Base-by-base conservation (phyloP, 2,329 filamentous ascomycete genomes). In the Colletotrichum spaethianum region DNA sequence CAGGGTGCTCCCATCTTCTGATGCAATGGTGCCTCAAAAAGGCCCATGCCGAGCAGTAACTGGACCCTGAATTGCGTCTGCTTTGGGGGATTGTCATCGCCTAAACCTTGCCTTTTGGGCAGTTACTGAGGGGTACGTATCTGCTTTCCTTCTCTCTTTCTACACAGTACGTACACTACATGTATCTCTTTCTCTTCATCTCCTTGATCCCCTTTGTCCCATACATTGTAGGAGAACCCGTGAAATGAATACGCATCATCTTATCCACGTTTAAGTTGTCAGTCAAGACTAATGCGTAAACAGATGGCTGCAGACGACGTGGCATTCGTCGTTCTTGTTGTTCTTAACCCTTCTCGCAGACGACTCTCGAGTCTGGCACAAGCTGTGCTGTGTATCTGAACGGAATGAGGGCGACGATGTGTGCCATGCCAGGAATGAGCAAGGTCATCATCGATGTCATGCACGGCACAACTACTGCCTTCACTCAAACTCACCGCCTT, bases 11-110 rank as follows among this genome's bases (percentile, higher is more conserved):
- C 31, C 20, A 5, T 56, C 31, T 28, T 52, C 14, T 52, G 48
- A 52, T 28, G 48, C 48, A 52, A 12, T n/a, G 12, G 12, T 52
- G 26, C 48, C 23, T 52, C 23, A 28, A 8, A 16, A 23, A 56
- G 11, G 31, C 26, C 56, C 26, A 44, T 40, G 56, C 40, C 26
- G 18, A 60, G 23, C 56, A 20, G 26, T 11, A 61, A 44, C 26
- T 61, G 40, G 57, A 61, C 57, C 57, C 57, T 61, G 57, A 31
- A 46, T 46, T 61, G 18, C 18, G 26, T 46, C 26, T 61, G 38
- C 40, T 46, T 62, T 18, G 44, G 31, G 31, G 44, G 44, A 62
- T 50, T 55, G 36, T 20, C 18, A 42, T 55, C 61, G 61, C 23
- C 61, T 38, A 8, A 7, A 33, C 48, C 23, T 38, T 44, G 36